Base-by-base conservation (phyloP, 2,329 filamentous ascomycete species). In the Dothiorella sarmentorum region DNA sequence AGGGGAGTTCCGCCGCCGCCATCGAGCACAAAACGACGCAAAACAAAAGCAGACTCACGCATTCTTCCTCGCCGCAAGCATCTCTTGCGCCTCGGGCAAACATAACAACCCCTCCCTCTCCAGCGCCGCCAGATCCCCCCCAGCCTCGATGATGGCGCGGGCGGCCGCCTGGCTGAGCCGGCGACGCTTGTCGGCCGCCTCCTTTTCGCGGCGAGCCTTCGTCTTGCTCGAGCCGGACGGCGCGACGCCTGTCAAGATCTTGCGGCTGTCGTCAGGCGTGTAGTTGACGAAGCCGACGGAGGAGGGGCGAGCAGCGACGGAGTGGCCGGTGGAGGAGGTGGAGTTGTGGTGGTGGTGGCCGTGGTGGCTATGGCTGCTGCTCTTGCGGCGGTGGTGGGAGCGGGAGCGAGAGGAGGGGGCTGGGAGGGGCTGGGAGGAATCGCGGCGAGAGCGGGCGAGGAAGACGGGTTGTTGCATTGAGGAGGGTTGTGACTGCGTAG, bases 201-300 rank as follows among this genome's bases (percentile, higher is more conserved):
- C 93, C 71, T 90, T 89, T 73, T 97, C 93, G 52, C 94, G 79
- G 58, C 91, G 78, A n/a, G 91, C 91, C 71, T 97, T 97, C 7
- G 94, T 97, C 82, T 97, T 97, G 64, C 85, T 89, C 65, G 87
- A 91, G 9, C 94, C 94, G 63, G 88, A 92, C 0, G 93, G 93
- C 44, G 94, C 94, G 11, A 99, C 94, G 4, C 92, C 93, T 7
- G 85, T 90, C 73, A 99, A 84, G 42, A 99, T 86, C 69, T 88
- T 84, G 13, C 82, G 78, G 66, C 86, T 87, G 72, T 99, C 92
- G 51, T 82, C 79, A 0, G 91, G 87, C 1, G 92, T 97, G 74
- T 89, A 96, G 73, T 97, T 97, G 63, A 96, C 90, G 69, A 97
- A 97, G 10, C 80, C 82, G 13, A 79, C 78, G 47, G 71, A 72